These are phyloP conservation scores for Paxillus involutus DNA, from an alignment of 768 basidiomycete genomes.

Conservation along the genomic window DNA sequence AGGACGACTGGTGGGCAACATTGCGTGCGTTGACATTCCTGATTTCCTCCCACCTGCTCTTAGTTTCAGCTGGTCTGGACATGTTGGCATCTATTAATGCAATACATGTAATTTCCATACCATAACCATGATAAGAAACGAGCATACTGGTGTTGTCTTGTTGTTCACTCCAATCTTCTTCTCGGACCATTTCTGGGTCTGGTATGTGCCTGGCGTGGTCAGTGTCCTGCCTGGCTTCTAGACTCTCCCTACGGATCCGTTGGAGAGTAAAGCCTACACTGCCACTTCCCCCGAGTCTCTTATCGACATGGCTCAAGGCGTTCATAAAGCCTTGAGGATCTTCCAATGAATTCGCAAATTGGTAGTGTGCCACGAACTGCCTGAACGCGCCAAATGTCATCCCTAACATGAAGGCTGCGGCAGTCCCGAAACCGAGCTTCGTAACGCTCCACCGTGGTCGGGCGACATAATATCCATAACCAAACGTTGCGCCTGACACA, in stretches of 20 bases:
- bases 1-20: constrained; percentile 48
- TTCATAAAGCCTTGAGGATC: constrained; percentile 29
- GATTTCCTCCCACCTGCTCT: constrained; percentile 66
- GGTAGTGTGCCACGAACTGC: constrained; percentile 28
- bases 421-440: constrained; percentile 24
- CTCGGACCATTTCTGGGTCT: constrained; percentile 8
- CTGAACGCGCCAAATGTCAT: constrained; percentile 33
- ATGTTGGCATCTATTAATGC: constrained; percentile 2
- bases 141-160: constrained; percentile 14
- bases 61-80: constrained; percentile 7
- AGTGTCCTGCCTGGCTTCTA: constrained; percentile 5
- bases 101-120: neutral
- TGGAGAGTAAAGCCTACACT: constrained; percentile 23
- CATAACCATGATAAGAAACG: neutral
- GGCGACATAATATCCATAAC: constrained; percentile 23
- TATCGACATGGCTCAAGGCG: constrained; percentile 31
- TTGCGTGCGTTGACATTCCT: constrained; percentile 50
- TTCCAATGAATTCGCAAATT: constrained; percentile 30
- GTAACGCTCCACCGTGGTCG: constrained; percentile 29
- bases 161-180: constrained; percentile 15
- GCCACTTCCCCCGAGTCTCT: constrained; percentile 31
- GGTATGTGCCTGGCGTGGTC: constrained; percentile 3
- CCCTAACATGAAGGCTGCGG: constrained; percentile 27
- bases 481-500: constrained; percentile 22
- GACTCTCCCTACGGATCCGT: constrained; percentile 22